Evolutionary conservation across 1,139 yeast species (phyloP).

Genomic region (Blastobotrys malaysiensis): DNA sequence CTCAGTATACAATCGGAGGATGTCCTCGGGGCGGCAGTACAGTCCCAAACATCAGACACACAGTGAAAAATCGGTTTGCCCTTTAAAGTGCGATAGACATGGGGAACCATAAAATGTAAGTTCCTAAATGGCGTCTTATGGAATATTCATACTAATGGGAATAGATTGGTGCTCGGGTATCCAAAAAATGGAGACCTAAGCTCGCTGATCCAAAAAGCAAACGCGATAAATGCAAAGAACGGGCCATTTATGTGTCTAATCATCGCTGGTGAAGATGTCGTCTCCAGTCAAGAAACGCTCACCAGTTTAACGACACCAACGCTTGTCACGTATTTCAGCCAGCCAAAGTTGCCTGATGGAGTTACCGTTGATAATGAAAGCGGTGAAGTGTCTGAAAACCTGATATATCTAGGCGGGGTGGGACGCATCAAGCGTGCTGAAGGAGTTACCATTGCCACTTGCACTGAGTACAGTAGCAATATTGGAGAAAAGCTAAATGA

Average conservation of each 20-base stretch:
- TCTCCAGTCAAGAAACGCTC: neutral
- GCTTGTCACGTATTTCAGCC: neutral
- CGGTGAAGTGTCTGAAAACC: constrained; percentile 4
- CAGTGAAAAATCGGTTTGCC: neutral
- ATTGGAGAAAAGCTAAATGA: neutral
- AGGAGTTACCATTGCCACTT: constrained; percentile 8
- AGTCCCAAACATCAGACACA: neutral
- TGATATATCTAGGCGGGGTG: constrained; percentile 4
- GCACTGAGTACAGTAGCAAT: neutral
- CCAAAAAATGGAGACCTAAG: constrained; percentile 10
- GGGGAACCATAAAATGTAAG: neutral
- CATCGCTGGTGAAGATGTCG: constrained; percentile 17
- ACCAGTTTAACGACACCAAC: neutral
- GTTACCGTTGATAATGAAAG: neutral
- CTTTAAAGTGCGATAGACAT: neutral
- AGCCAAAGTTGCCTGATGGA: neutral
- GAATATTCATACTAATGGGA: neutral
- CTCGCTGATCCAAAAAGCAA: constrained; percentile 18
- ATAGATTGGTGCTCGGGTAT: constrained; percentile 25
- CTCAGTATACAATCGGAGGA: neutral
- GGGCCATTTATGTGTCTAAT: constrained; percentile 26
- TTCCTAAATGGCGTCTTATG: neutral
- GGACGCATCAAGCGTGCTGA: constrained; percentile 5
- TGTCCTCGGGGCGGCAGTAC: neutral
- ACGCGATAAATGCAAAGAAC: constrained; percentile 20